These are phyloP conservation scores for Cardiospermum halicacabum DNA, from an alignment of 345 rosid genomes.

Conservation along the genomic window DNA sequence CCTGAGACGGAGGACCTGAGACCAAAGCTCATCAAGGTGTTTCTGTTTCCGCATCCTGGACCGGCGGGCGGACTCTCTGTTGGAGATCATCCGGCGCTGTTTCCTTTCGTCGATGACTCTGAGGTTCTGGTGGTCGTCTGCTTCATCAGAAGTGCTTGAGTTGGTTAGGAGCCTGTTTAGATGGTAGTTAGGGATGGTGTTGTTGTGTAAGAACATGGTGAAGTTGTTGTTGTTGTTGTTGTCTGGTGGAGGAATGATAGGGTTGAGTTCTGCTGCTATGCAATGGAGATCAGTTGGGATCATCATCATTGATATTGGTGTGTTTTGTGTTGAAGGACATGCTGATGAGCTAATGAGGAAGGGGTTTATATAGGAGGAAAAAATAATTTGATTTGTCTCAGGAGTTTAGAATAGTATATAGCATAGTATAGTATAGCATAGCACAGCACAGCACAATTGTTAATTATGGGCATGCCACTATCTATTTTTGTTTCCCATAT, in stretches of 20 bases:
- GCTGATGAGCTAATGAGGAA: conserved; percentile 22
- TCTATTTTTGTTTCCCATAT: background rate
- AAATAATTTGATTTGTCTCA: conserved; percentile 15
- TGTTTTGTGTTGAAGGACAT: conserved; percentile 26
- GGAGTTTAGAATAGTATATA: conserved; percentile 22
- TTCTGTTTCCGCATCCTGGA: conserved; percentile 95
- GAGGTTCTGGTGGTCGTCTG: conserved; percentile 61
- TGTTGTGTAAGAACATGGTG: conserved; percentile 26
- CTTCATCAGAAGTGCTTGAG: conserved; percentile 71
- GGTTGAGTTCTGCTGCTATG: conserved; percentile 32
- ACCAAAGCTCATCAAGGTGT: conserved; percentile 93
- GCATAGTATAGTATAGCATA: too few relatives aligned
- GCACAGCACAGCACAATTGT: too few relatives aligned
- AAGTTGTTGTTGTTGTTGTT: too few relatives aligned
- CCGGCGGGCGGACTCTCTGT: conserved; percentile 93
- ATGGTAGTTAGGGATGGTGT: conserved; percentile 34
- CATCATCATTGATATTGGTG: conserved; percentile 24
- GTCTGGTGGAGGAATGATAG: conserved; percentile 19
- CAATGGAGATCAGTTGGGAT: conserved; percentile 49
- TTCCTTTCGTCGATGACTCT: conserved; percentile 76
- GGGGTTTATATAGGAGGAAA: conserved; percentile 49
- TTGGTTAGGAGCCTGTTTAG: conserved; percentile 51
- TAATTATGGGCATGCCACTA: conserved; percentile 16
- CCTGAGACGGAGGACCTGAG: conserved; percentile 73
- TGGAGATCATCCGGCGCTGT: conserved; percentile 90